Percentiles rank a stretch among this genome's conserved stretches.
These are phyloP conservation scores for Akanthomyces uredinophilus DNA, from an alignment of 2,329 filamentous ascomycete genomes.

Conservation along the genomic window DNA sequence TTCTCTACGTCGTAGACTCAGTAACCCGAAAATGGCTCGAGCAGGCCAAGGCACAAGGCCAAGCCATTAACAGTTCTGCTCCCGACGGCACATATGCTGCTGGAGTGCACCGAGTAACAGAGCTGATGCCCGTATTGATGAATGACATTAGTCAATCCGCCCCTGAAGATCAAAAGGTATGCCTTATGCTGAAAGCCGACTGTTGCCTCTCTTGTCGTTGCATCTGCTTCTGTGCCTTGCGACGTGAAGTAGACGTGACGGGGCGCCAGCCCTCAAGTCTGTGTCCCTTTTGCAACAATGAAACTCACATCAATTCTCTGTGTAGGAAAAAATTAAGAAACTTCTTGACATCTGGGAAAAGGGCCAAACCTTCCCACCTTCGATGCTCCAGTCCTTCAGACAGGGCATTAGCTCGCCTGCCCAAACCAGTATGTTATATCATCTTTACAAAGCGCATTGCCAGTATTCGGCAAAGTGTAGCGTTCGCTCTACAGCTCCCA, in stretches of 20 bases:
- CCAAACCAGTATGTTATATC: conserved; percentile 46
- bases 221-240: conserved; percentile 16
- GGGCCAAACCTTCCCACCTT: conserved; percentile 78
- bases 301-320: conserved; percentile 26
- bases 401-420: conserved; percentile 63
- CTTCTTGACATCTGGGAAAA: conserved; percentile 98
- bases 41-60: conserved; percentile 80
- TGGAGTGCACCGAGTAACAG: conserved; percentile 93
- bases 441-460: background rate
- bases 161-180: conserved; percentile 95
- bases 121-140: conserved; percentile 89
- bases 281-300: conserved; percentile 11
- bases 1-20: conserved; percentile 99
- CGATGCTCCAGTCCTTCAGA: conserved; percentile 78
- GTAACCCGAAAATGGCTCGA: conserved; percentile 99
- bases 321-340: conserved; percentile 90
- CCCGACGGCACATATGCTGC: conserved; percentile 90
- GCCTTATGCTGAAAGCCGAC: conserved; percentile 36
- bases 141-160: conserved; percentile 87
- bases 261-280: conserved; percentile 22
- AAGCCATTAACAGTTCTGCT: conserved; percentile 73
- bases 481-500: background rate
- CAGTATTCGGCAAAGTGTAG: background rate
- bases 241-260: background rate
- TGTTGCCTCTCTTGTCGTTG: conserved; percentile 26